Conservation (phyloP, 345 rosid species). For the Pistacia integerrima region DNA sequence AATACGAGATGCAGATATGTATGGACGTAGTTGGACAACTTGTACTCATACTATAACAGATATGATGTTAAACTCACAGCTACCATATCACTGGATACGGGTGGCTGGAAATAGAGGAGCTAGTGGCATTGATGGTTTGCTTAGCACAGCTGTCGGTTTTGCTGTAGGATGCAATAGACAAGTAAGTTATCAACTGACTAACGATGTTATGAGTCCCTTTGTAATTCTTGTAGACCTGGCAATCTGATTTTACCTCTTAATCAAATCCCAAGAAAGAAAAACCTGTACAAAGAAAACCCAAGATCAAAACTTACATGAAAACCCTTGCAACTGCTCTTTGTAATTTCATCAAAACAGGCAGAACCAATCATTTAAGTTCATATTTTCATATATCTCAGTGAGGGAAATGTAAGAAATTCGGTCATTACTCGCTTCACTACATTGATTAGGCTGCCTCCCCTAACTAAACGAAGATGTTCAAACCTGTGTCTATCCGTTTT, state of each 20-base stretch:
- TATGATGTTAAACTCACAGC: constrained; percentile 42
- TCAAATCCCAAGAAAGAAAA: constrained; percentile 38
- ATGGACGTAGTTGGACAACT: constrained; percentile 54
- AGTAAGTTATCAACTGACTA: constrained; percentile 40
- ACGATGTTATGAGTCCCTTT: neutral
- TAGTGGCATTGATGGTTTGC: constrained; percentile 98
- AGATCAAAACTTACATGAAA: constrained; percentile 36
- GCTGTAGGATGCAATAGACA: constrained; percentile 84
- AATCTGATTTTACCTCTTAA: constrained; percentile 50
- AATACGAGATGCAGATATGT: constrained; percentile 91
- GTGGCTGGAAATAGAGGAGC: constrained; percentile 98
- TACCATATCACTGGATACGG: constrained; percentile 57
- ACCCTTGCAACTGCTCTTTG: constrained; percentile 39
- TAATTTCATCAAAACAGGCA: constrained; percentile 32
- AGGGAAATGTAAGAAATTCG: constrained; percentile 23
- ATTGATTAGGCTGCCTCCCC: neutral
- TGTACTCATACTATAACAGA: constrained; percentile 33
- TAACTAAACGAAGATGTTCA: neutral
- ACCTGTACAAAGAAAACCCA: constrained; percentile 34
- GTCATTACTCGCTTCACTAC: constrained; percentile 28
- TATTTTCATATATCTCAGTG: constrained; percentile 25
- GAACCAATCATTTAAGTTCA: constrained; percentile 36
- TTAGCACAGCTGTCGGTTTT: constrained; percentile 90
- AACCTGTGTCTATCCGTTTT: neutral
- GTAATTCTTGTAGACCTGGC: constrained; percentile 30